A percentile compares a stretch with the other conserved stretches of the same genome.
Evolutionary conservation across 345 rosid species (phyloP).

Genomic region (Moricandia arvensis): DNA sequence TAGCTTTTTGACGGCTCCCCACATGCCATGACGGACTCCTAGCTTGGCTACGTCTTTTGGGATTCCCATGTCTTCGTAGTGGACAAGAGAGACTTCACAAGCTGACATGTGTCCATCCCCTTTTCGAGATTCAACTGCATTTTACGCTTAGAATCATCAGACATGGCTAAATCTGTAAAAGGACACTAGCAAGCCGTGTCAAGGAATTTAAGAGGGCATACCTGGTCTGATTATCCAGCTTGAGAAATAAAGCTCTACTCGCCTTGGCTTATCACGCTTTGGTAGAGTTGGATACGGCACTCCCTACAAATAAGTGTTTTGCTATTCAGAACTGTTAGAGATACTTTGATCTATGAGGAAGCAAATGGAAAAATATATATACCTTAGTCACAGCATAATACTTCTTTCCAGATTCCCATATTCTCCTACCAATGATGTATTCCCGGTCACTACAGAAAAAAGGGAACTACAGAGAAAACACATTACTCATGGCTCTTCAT

Average conservation of each 20-base stretch:
- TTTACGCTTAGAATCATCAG: not conserved
- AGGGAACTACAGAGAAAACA: slow-evolving; percentile 68
- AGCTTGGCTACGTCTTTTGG: slow-evolving; percentile 96
- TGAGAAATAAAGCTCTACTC: slow-evolving; percentile 83
- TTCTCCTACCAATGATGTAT: slow-evolving; percentile 81
- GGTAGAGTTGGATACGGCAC: slow-evolving; percentile 64
- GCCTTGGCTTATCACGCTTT: slow-evolving; percentile 89
- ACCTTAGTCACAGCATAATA: slow-evolving; percentile 94
- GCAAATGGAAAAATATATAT: slow-evolving; percentile 17
- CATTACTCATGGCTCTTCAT: not conserved
- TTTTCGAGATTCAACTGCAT: slow-evolving; percentile 80
- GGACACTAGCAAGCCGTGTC: no score
- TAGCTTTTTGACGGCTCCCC: slow-evolving; percentile 92
- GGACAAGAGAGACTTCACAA: slow-evolving; percentile 85
- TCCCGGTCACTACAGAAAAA: slow-evolving; percentile 97
- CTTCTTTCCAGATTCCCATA: slow-evolving; percentile 82
- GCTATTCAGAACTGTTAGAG: not conserved
- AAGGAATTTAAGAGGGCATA: no score
- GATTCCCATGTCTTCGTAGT: slow-evolving; percentile 96
- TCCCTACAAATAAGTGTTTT: slow-evolving; percentile 43
- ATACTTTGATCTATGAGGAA: not conserved
- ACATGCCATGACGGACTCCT: slow-evolving; percentile 94
- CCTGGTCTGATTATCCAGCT: slow-evolving; percentile 93
- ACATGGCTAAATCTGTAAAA: not conserved
- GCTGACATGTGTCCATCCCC: slow-evolving; percentile 81